A percentile compares a stretch with the other conserved stretches of the same genome.
Conservation (phyloP, 805 yeast species). For the Candida ascalaphidarum region DNA sequence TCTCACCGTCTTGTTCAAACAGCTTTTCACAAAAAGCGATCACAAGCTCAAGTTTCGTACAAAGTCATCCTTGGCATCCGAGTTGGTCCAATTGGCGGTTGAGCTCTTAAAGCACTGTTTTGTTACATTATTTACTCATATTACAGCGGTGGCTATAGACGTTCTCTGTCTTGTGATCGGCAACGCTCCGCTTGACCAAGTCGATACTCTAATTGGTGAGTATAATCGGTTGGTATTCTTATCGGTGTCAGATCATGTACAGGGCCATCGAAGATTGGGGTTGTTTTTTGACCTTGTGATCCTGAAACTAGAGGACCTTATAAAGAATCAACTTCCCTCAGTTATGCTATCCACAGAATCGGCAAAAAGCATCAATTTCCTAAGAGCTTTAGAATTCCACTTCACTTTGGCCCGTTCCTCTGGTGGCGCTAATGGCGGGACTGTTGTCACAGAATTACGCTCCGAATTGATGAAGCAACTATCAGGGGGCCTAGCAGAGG, state of each 20-base stretch:
- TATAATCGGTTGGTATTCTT: constrained; percentile 2
- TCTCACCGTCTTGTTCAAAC: constrained; percentile 21
- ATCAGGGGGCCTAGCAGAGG: too few species aligned
- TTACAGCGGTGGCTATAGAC: constrained; percentile 22
- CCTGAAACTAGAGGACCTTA: constrained; percentile 17
- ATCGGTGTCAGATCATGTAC: constrained; percentile 1
- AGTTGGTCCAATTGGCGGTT: constrained; percentile 14
- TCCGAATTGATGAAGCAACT: too few species aligned
- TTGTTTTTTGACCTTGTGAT: constrained; percentile 7
- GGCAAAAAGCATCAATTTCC: too few species aligned
- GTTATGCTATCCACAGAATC: constrained; percentile 18
- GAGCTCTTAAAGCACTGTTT: constrained; percentile 17
- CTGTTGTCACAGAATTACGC: too few species aligned
- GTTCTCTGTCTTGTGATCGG: constrained; percentile 16
- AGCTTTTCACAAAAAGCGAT: constrained; percentile 12
- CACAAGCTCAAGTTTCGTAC: constrained; percentile 12
- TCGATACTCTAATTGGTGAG: constrained; percentile 3
- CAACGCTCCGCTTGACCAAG: too few species aligned
- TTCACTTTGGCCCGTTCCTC: too few species aligned
- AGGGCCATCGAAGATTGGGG: constrained; percentile 3
- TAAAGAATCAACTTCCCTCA: constrained; percentile 15
- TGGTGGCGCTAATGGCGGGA: too few species aligned
- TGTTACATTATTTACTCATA: constrained; percentile 20
- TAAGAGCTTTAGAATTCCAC: too few species aligned
- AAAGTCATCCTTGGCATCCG: constrained; percentile 13